Evolutionary conservation across 768 basidiomycete genomes (phyloP).

Genomic region (Neoboletus magnificus): DNA sequence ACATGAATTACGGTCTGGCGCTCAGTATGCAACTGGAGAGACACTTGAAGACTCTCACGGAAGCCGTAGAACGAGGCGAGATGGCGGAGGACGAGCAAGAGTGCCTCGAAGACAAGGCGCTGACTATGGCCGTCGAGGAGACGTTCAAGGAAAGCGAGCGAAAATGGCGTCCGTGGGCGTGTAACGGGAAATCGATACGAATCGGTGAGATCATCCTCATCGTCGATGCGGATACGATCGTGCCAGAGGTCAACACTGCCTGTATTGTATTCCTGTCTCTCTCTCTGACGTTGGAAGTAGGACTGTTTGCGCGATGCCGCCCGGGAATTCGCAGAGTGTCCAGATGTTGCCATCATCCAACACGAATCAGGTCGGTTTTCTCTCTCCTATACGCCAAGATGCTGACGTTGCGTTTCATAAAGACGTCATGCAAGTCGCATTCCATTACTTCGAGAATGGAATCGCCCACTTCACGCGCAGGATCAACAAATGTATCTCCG

Average conservation of each 20-base stretch:
- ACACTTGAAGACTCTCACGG: slow-evolving; percentile 44
- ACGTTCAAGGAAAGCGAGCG: slow-evolving; percentile 56
- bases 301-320: slow-evolving; percentile 92
- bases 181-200: slow-evolving; percentile 70
- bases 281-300: slow-evolving; percentile 27
- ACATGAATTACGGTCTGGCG: slow-evolving; percentile 78
- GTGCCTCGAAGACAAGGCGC: slow-evolving; percentile 62
- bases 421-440: slow-evolving; percentile 89
- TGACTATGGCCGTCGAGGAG: slow-evolving; percentile 73
- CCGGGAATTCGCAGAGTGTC: slow-evolving; percentile 75
- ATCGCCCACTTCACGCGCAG: slow-evolving; percentile 91
- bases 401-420: slow-evolving; percentile 26
- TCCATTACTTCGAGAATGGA: slow-evolving; percentile 89
- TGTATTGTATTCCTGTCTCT: neutral
- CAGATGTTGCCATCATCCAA: slow-evolving; percentile 88
- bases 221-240: slow-evolving; percentile 85
- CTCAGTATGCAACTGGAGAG: slow-evolving; percentile 37
- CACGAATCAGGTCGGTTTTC: slow-evolving; percentile 66
- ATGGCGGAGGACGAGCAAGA: slow-evolving; percentile 38
- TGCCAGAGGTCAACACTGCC: slow-evolving; percentile 53
- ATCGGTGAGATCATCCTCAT: slow-evolving; percentile 80
- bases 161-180: slow-evolving; percentile 71
- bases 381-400: neutral
- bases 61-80: slow-evolving; percentile 37
- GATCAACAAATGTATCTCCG: slow-evolving; percentile 81